These are phyloP conservation scores for Hymenoscyphus fructigenus DNA, from an alignment of 2,329 filamentous ascomycete species.

Conservation along the genomic window DNA sequence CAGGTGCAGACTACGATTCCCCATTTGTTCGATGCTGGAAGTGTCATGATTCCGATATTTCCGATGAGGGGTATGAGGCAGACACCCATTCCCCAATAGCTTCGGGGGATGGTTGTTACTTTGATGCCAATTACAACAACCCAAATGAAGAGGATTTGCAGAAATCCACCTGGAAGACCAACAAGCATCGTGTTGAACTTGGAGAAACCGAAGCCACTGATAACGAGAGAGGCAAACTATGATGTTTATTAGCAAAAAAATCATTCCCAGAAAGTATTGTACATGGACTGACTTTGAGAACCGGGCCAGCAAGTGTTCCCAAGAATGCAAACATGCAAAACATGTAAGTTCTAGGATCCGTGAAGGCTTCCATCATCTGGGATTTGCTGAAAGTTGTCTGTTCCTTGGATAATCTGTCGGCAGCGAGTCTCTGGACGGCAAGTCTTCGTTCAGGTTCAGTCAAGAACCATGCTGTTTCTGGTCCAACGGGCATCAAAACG, in stretches of 20 bases:
- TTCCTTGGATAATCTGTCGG: conserved; percentile 42
- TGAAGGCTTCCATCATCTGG: conserved; percentile 46
- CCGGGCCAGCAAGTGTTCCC: conserved; percentile 47
- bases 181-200: conserved; percentile 46
- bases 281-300: too few relatives aligned
- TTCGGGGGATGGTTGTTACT: conserved; percentile 42
- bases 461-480: conserved; percentile 50
- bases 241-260: too few relatives aligned
- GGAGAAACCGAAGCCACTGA: conserved; percentile 47
- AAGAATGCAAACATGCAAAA: conserved; percentile 48
- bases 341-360: too few relatives aligned
- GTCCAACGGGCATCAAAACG: conserved; percentile 46
- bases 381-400: conserved; percentile 44
- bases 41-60: conserved; percentile 44
- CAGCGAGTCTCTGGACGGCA: conserved; percentile 39
- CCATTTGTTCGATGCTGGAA: conserved; percentile 45
- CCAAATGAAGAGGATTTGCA: conserved; percentile 48
- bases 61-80: conserved; percentile 46
- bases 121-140: conserved; percentile 42
- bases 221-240: conserved; percentile 52
- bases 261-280: too few relatives aligned
- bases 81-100: conserved; percentile 41
- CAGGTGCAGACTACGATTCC: conserved; percentile 49
- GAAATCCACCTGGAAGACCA: conserved; percentile 47
- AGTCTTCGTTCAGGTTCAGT: conserved; percentile 44